Evolutionary conservation across 2,329 filamentous ascomycete species (phyloP).

Genomic region (Lasiodiplodia sp.): DNA sequence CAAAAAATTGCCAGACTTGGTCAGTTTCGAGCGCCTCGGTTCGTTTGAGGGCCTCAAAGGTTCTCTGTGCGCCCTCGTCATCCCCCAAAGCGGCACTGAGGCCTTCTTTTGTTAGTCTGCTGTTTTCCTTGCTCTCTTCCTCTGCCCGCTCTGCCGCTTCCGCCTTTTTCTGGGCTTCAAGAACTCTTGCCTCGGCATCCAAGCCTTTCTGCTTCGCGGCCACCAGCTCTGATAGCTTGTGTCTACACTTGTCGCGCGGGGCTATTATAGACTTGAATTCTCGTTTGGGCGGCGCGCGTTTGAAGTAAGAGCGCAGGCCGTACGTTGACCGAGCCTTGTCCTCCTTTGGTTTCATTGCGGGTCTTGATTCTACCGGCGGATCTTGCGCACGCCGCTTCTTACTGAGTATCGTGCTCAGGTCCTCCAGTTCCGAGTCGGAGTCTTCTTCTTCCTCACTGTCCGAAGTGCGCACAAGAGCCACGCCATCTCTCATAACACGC

Average conservation of each 20-base stretch:
- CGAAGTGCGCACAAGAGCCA: constrained; percentile 65
- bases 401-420: constrained; percentile 36
- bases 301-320: constrained; percentile 13
- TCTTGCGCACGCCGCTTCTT: constrained; percentile 23
- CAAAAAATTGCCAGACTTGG: constrained; percentile 65
- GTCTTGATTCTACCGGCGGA: constrained; percentile 39
- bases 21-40: constrained; percentile 65
- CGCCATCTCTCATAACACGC: constrained; percentile 62
- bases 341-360: constrained; percentile 34
- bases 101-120: constrained; percentile 1
- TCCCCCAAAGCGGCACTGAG: constrained; percentile 2
- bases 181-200: constrained; percentile 46
- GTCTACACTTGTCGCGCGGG: constrained; percentile 40
- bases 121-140: constrained; percentile 49
- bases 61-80: not conserved
- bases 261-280: constrained; percentile 13
- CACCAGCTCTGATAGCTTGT: constrained; percentile 52
- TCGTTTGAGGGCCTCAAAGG: constrained; percentile 52
- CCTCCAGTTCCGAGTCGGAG: constrained; percentile 53
- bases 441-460: constrained; percentile 69
- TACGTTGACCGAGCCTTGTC: constrained; percentile 3
- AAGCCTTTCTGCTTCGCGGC: constrained; percentile 15
- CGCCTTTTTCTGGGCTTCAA: constrained; percentile 7
- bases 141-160: constrained; percentile 58
- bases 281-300: not conserved